These are phyloP conservation scores for Coemansia sp. DNA, from an alignment of 192 early-diverging fungal species.

Conservation along the genomic window DNA sequence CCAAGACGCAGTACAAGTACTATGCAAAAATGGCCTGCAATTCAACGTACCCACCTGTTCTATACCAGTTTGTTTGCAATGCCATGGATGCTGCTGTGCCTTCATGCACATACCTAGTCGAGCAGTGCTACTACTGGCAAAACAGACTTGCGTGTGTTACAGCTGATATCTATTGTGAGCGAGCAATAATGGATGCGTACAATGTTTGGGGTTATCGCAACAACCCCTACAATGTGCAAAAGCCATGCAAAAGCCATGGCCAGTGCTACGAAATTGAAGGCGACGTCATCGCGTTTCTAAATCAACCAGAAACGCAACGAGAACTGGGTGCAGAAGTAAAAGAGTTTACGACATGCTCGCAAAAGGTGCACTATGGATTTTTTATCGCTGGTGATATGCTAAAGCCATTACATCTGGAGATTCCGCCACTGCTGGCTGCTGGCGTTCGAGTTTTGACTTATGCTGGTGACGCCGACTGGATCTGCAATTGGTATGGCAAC, in stretches of 20 bases:
- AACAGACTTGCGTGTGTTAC: slow-evolving; percentile 82
- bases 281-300: slow-evolving; percentile 80
- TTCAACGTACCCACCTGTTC: slow-evolving; percentile 74
- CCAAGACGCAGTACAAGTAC: slow-evolving; percentile 83
- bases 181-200: slow-evolving; percentile 58
- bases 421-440: slow-evolving; percentile 74
- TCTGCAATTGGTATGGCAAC: slow-evolving; percentile 91
- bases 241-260: slow-evolving; percentile 76
- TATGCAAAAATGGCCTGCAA: slow-evolving; percentile 81
- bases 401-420: slow-evolving; percentile 72
- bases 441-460: slow-evolving; percentile 87
- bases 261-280: slow-evolving; percentile 88
- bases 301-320: slow-evolving; percentile 69
- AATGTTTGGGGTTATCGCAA: slow-evolving; percentile 79
- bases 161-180: slow-evolving; percentile 83
- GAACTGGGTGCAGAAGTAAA: slow-evolving; percentile 74
- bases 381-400: slow-evolving; percentile 86
- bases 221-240: slow-evolving; percentile 95
- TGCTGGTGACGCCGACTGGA: slow-evolving; percentile 92
- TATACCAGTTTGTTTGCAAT: slow-evolving; percentile 73
- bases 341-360: slow-evolving; percentile 81
- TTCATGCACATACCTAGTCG: slow-evolving; percentile 73
- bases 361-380: slow-evolving; percentile 79
- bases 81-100: slow-evolving; percentile 73
- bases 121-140: slow-evolving; percentile 84